phyloP scores from a whole-genome alignment of 805 yeast genomes.

The Candida chauliodis region DNA sequence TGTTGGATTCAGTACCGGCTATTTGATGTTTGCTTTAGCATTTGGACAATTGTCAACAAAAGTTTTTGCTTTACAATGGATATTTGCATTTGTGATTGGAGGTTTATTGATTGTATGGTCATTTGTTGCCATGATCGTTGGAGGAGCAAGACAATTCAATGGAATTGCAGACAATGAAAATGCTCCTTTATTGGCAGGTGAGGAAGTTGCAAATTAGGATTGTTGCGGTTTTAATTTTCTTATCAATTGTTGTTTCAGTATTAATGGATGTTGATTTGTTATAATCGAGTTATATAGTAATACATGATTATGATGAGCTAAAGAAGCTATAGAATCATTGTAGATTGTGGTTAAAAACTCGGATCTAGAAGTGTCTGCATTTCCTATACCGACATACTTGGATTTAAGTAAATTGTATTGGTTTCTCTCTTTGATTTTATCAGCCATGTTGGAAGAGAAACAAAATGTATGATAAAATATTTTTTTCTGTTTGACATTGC shows the following conservation, averaged over 20 bases:
- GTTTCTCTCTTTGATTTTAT: slow-evolving; percentile 36
- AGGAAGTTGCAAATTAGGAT: not conserved
- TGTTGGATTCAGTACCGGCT: slow-evolving; percentile 55
- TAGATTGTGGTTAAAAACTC: slow-evolving; percentile 70
- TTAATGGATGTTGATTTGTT: slow-evolving; percentile 36
- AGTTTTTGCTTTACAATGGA: slow-evolving; percentile 80
- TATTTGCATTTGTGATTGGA: slow-evolving; percentile 69
- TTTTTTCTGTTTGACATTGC: too few relatives aligned
- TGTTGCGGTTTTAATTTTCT: slow-evolving; percentile 24
- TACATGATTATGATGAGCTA: slow-evolving; percentile 56
- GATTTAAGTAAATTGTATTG: slow-evolving; percentile 34
- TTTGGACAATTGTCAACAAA: slow-evolving; percentile 67
- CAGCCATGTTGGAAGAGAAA: slow-evolving; percentile 28
- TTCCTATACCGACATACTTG: slow-evolving; percentile 73
- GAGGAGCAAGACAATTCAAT: slow-evolving; percentile 14
- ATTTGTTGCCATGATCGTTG: slow-evolving; percentile 42
- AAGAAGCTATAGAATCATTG: slow-evolving; percentile 61
- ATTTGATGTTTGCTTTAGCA: slow-evolving; percentile 63
- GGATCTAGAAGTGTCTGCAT: slow-evolving; percentile 60
- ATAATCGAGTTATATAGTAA: slow-evolving; percentile 54
- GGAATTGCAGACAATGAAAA: slow-evolving; percentile 18
- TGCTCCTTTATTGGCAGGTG: slow-evolving; percentile 36
- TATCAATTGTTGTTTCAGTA: slow-evolving; percentile 28
- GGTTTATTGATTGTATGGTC: slow-evolving; percentile 53
- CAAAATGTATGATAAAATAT: not conserved